Conservation (phyloP, 768 basidiomycete species). For the Leccinellum rugosiceps region DNA sequence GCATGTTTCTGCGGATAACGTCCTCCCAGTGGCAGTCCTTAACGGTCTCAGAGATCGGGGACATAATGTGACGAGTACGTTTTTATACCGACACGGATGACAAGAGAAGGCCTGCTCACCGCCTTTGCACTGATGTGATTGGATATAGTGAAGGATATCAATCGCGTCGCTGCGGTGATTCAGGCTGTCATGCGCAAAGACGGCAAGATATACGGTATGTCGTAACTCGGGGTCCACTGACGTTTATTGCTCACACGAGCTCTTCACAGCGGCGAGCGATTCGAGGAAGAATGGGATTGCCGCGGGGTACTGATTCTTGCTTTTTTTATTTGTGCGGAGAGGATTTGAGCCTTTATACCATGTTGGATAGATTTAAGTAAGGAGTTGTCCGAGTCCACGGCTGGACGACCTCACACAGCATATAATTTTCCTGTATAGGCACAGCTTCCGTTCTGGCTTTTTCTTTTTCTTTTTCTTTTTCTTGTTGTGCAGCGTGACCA, state of each 20-base stretch:
- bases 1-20: slow-evolving; percentile 55
- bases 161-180: slow-evolving; percentile 72
- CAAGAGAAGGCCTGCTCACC: neutral
- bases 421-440: neutral
- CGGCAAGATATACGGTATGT: slow-evolving; percentile 62
- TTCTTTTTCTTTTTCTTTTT: neutral
- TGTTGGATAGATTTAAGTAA: neutral
- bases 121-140: neutral
- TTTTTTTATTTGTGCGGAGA: neutral
- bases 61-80: slow-evolving; percentile 67
- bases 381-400: no score
- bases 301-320: slow-evolving; percentile 61
- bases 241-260: neutral
- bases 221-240: neutral
- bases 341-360: neutral
- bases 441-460: neutral
- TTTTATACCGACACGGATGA: neutral
- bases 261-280: slow-evolving; percentile 72
- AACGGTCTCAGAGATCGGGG: slow-evolving; percentile 55
- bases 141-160: slow-evolving; percentile 55
- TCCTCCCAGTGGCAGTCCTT: slow-evolving; percentile 55
- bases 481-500: neutral
- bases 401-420: no score
- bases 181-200: slow-evolving; percentile 57
- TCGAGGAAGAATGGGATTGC: slow-evolving; percentile 92